Conservation (phyloP, 2,329 filamentous ascomycete species). For the Arthroderma sp. region DNA sequence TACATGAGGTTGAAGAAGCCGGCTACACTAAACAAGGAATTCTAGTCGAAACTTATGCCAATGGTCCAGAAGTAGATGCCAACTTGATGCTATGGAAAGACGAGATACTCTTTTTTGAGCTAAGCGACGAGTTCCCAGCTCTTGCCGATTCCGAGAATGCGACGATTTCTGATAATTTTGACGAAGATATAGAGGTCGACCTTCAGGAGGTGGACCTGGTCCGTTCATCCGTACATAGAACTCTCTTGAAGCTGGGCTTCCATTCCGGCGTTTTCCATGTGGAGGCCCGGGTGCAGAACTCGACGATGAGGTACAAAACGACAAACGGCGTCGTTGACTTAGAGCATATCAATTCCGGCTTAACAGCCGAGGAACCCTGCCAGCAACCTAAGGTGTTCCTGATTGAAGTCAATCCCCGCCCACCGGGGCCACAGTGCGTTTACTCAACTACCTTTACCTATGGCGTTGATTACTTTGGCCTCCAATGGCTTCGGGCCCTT, state of each 20-base stretch:
- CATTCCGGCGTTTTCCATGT: conserved; percentile 3
- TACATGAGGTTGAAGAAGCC: background rate
- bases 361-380: no score
- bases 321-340: background rate
- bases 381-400: conserved; percentile 12
- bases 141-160: conserved; percentile 16
- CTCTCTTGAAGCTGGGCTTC: conserved; percentile 2
- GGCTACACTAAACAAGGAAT: conserved; percentile 14
- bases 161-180: background rate
- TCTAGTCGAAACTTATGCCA: conserved; percentile 31
- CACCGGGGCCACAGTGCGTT: conserved; percentile 18
- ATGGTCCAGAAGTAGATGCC: conserved; percentile 34
- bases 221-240: background rate
- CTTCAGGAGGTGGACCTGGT: background rate
- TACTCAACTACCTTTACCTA: conserved; percentile 5
- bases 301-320: background rate
- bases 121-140: conserved; percentile 31
- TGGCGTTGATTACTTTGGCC: no score
- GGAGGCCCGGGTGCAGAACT: conserved; percentile 4
- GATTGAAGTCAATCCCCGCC: conserved; percentile 21
- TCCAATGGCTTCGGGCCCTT: no score
- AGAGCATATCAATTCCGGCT: background rate
- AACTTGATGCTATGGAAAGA: conserved; percentile 33
- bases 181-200: background rate
- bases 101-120: conserved; percentile 31